These are phyloP conservation scores for Reticulascus tulasneorum DNA, from an alignment of 2,329 filamentous ascomycete genomes.

Conservation along the genomic window DNA sequence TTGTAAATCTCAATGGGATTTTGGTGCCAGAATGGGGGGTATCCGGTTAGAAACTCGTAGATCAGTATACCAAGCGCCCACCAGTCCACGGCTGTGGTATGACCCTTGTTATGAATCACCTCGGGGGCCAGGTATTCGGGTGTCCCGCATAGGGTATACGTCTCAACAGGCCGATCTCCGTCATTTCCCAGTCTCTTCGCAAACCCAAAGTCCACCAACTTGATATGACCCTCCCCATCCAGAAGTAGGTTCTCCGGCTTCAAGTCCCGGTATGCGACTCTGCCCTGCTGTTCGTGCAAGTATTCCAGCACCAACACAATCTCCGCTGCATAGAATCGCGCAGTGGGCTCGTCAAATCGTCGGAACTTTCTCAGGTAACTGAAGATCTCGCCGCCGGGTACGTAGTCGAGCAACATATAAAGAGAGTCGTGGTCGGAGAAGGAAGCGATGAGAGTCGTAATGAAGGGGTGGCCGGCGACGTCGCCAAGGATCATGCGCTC, in stretches of 20 bases:
- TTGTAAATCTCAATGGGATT: conserved; percentile 87
- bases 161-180: conserved; percentile 55
- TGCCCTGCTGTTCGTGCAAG: conserved; percentile 73
- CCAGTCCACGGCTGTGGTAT: conserved; percentile 77
- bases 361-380: conserved; percentile 74
- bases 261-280: conserved; percentile 74
- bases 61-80: conserved; percentile 82
- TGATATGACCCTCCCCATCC: conserved; percentile 73
- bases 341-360: conserved; percentile 73
- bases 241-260: conserved; percentile 82
- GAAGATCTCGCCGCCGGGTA: conserved; percentile 80
- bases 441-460: conserved; percentile 72
- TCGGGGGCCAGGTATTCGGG: conserved; percentile 82
- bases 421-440: conserved; percentile 76
- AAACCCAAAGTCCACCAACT: conserved; percentile 82
- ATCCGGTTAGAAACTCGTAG: conserved; percentile 80
- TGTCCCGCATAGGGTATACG: conserved; percentile 79
- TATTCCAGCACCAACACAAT: conserved; percentile 79
- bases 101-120: conserved; percentile 78
- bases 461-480: conserved; percentile 78
- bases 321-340: conserved; percentile 79
- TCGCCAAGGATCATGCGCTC: conserved; percentile 75
- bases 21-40: conserved; percentile 83
- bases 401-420: conserved; percentile 81
- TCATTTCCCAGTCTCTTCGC: conserved; percentile 68